Base-by-base conservation (phyloP, 306 rosid species). In the Acacia crassicarpa region DNA sequence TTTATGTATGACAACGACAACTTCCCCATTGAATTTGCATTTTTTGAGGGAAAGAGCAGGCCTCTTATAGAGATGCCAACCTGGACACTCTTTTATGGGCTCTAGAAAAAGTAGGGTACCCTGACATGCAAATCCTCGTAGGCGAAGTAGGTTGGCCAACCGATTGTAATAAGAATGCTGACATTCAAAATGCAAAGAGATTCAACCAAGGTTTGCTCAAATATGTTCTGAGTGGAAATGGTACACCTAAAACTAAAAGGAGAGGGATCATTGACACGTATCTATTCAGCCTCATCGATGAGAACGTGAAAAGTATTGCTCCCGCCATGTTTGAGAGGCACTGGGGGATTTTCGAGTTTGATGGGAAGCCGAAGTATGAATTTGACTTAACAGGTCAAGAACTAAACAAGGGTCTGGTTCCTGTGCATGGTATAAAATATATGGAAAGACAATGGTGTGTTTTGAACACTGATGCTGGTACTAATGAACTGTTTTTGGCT, bases 91-190 rank as follows among this genome's bases (percentile, higher is more conserved):
- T 94, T 30, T 75, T 88, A 48, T 88, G 89, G 79, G 97, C 97
- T 49, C 59, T 94, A 56, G 66, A 75, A 38, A 90, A 81, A 78
- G 93, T 91, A 12, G 98, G 98, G 32, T 94, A 83, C 82, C 95
- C 92, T 19, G 92, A 92, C 22, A 87, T 88, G 85, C 49, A 82
- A 54, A 78, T 94, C 81, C 49, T 90, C 15, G 87, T 94, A 48
- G 98, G 98, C 65, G 98, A 94, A 83, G 92, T 94, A 8, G 98
- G 98, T 41, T 94, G 98, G 98, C 97, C 98, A 23, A 92, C 97
- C 8, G 98, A 94, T 72, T 95, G 95, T 9, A 95, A 92, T 76
- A 86, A 79, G 53, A 73, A 88, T 65, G 97, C 97, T 22, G 90
- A 87, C 63, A 49, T 88, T 27, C 79, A 68, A 65, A 84, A 88